Evolutionary conservation across 176 grass and related monocot genomes (phyloP).

Genomic region (Avena atlantica): DNA sequence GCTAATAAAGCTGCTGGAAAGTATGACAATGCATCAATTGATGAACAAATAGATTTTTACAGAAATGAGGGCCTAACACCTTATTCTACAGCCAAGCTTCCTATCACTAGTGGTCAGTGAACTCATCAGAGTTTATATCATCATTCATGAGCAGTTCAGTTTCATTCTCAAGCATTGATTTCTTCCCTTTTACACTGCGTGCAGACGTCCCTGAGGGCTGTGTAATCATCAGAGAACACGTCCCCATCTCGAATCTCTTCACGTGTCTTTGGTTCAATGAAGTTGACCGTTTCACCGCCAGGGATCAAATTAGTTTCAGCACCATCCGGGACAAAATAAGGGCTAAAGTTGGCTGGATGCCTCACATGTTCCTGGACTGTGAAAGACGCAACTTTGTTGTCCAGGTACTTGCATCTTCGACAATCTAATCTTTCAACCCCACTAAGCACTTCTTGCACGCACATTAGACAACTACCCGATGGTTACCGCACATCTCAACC

Average conservation of each 20-base stretch:
- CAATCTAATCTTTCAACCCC: not conserved
- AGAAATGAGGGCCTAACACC: conserved; percentile 83
- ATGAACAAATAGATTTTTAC: conserved; percentile 97
- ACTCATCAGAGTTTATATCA: not conserved
- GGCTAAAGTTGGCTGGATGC: conserved; percentile 75
- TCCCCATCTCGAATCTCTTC: conserved; percentile 89
- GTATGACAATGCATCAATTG: conserved; percentile 89
- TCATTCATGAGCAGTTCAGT: not conserved
- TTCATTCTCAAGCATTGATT: not conserved
- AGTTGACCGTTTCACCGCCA: conserved; percentile 93
- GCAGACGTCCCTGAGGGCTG: conserved; percentile 98
- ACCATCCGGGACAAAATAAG: conserved; percentile 90
- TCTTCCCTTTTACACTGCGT: not conserved
- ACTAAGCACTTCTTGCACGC: not conserved
- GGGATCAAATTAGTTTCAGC: conserved; percentile 98
- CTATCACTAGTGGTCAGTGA: conserved; percentile 89
- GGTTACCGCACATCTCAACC: conserved; percentile 1
- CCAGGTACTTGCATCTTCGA: conserved; percentile 59
- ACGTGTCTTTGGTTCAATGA: conserved; percentile 99
- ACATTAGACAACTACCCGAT: not conserved
- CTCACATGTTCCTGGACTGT: conserved; percentile 92
- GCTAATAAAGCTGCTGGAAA: conserved; percentile 99
- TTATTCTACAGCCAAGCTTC: conserved; percentile 87
- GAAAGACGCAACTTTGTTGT: conserved; percentile 92
- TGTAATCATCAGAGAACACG: conserved; percentile 98